Evolutionary conservation across 1,139 yeast species (phyloP).

Genomic region (Arxiozyma heterogenica): DNA sequence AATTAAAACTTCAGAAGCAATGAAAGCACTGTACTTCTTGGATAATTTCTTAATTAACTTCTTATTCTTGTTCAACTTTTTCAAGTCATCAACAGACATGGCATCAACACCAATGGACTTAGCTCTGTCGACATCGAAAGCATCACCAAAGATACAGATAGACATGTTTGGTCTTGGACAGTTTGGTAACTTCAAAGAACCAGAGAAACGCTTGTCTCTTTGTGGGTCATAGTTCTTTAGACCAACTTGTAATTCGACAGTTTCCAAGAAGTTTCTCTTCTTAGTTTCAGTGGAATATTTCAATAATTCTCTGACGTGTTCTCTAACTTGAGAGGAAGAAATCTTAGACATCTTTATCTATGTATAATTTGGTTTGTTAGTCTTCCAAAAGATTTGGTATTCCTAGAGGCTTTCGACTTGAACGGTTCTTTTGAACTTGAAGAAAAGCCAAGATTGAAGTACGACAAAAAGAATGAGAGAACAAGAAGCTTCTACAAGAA

Average conservation of each 20-base stretch:
- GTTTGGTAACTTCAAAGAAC: conserved; percentile 95
- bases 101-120: conserved; percentile 99
- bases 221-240: conserved; percentile 99
- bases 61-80: conserved; percentile 99
- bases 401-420: conserved; percentile 34
- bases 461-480: not conserved
- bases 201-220: conserved; percentile 99
- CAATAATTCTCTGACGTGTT: conserved; percentile 87
- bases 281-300: conserved; percentile 89
- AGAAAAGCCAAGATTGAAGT: not conserved
- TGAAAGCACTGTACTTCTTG: conserved; percentile 99
- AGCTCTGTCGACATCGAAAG: conserved; percentile 99
- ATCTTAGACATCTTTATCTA: conserved; percentile 75
- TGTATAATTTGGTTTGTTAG: conserved; percentile 34
- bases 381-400: conserved; percentile 55
- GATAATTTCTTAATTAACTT: conserved; percentile 99
- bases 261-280: conserved; percentile 99
- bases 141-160: conserved; percentile 99
- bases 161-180: conserved; percentile 99
- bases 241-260: conserved; percentile 99
- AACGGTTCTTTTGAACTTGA: conserved; percentile 7
- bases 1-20: conserved; percentile 98
- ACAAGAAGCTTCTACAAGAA: not conserved
- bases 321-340: conserved; percentile 90
- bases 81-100: conserved; percentile 99